Conservation (phyloP, 2,329 filamentous ascomycete genomes). For the Trichoderma sp. region DNA sequence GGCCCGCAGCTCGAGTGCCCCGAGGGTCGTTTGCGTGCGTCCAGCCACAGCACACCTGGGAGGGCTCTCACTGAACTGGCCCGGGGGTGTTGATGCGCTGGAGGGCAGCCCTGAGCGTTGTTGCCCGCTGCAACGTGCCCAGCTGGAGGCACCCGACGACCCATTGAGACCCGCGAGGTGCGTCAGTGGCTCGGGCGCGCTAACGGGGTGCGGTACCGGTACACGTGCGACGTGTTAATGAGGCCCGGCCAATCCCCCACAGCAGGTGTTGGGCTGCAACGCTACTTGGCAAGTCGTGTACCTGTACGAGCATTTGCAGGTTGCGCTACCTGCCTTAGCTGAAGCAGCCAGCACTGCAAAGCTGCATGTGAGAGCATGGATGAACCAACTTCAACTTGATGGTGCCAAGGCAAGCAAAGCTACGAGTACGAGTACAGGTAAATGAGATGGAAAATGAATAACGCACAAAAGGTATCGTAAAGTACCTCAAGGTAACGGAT, state of each 20-base stretch:
- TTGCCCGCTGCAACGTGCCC: conserved; percentile 17
- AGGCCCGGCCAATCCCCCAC: conserved; percentile 13
- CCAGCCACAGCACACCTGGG: not conserved
- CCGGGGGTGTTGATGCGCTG: not conserved
- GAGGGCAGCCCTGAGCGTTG: conserved; percentile 12
- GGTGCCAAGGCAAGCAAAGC: not conserved
- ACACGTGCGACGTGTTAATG: not conserved
- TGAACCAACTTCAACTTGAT: too few species aligned
- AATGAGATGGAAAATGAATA: too few species aligned
- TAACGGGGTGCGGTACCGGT: not conserved
- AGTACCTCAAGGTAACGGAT: too few species aligned
- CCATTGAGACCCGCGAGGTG: not conserved
- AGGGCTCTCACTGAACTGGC: not conserved
- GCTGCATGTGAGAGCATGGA: too few species aligned
- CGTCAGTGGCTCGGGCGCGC: not conserved
- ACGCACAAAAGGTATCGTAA: too few species aligned
- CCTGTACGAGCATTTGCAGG: not conserved
- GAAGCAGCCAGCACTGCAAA: too few species aligned
- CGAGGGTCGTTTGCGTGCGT: not conserved
- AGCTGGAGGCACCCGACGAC: not conserved
- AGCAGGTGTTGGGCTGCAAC: conserved; percentile 24
- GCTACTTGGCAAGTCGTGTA: not conserved
- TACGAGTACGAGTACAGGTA: too few species aligned
- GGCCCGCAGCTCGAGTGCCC: not conserved
- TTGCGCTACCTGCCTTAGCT: not conserved